Conservation (phyloP, 306 rosid species). For the Citrullus mucosospermus region DNA sequence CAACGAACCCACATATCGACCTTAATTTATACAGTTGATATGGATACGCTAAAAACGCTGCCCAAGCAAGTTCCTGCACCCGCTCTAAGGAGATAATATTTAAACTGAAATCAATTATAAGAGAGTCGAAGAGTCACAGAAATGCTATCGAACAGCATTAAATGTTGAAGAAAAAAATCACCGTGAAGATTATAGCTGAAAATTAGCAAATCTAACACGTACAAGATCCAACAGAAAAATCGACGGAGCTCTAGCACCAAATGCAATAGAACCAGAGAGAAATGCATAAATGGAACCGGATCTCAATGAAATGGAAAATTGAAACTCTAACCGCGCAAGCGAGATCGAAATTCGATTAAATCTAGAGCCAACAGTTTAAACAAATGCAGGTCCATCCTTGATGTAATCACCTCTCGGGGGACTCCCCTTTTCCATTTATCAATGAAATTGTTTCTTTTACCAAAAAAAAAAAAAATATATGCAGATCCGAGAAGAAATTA, state of each 20-base stretch:
- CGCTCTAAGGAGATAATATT: too few relatives aligned
- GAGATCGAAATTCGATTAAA: neutral
- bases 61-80: neutral
- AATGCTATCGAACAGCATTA: neutral
- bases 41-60: neutral
- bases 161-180: neutral
- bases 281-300: slow-evolving; percentile 11
- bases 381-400: neutral
- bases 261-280: neutral
- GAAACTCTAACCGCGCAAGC: slow-evolving; percentile 22
- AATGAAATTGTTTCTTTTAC: too few relatives aligned
- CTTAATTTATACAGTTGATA: neutral
- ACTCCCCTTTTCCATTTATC: too few relatives aligned
- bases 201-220: neutral
- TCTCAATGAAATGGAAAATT: slow-evolving; percentile 14
- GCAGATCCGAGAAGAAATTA: neutral
- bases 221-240: neutral
- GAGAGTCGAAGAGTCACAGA: neutral
- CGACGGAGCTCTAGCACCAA: neutral
- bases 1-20: neutral
- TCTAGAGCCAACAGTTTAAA: neutral
- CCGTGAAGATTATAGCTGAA: neutral
- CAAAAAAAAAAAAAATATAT: too few relatives aligned
- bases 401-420: too few relatives aligned
- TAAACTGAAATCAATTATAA: neutral